Evolutionary conservation across 768 basidiomycete species (phyloP).

Genomic region (Boletus sensibilis): DNA sequence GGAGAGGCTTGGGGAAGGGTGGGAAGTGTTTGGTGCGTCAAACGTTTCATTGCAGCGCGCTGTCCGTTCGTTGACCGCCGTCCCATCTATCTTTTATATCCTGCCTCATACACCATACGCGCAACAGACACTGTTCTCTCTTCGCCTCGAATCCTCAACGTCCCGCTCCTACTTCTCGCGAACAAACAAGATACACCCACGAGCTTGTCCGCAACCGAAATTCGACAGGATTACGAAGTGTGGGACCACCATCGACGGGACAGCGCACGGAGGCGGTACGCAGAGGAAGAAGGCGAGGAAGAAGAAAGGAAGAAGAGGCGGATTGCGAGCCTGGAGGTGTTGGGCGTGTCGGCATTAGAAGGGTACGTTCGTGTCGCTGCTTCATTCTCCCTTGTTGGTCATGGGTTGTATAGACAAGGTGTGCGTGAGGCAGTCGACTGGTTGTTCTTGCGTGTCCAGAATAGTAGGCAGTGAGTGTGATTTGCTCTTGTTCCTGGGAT

Average conservation of each 20-base stretch:
- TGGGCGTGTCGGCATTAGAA: constrained; percentile 89
- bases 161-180: constrained; percentile 88
- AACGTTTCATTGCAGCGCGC: no score
- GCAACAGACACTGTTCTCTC: constrained; percentile 76
- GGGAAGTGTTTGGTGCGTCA: constrained; percentile 91
- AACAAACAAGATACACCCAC: constrained; percentile 91
- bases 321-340: constrained; percentile 78
- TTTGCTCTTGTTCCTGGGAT: not conserved
- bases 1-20: constrained; percentile 87
- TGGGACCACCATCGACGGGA: constrained; percentile 80
- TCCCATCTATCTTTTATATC: not conserved
- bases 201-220: constrained; percentile 85
- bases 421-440: constrained; percentile 90
- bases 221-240: constrained; percentile 83
- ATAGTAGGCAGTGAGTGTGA: constrained; percentile 61
- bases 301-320: constrained; percentile 47
- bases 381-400: not conserved
- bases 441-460: constrained; percentile 92
- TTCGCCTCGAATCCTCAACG: constrained; percentile 83
- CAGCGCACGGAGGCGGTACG: constrained; percentile 56
- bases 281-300: constrained; percentile 46
- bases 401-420: constrained; percentile 59
- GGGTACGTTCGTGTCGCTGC: constrained; percentile 53
- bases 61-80: not conserved
- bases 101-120: not conserved